phyloP scores from a whole-genome alignment of 495 filamentous ascomycete species.

The Hyphodiscus hymeniophilus region DNA sequence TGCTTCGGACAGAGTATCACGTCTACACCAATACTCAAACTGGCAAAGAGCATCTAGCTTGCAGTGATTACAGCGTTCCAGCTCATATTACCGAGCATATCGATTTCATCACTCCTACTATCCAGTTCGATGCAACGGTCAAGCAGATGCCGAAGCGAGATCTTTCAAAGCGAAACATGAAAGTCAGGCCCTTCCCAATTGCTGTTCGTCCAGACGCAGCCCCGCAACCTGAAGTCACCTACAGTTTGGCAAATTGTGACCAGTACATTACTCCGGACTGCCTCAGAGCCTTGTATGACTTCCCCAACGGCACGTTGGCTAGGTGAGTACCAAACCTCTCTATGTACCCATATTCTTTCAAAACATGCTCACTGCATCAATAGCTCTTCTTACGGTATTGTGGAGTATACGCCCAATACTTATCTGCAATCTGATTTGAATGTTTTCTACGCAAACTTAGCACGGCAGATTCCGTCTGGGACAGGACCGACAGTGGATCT shows the following conservation, averaged over 20 bases:
- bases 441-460: conserved; percentile 16
- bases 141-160: conserved; percentile 11
- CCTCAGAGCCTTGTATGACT: conserved; percentile 17
- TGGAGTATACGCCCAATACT: conserved; percentile 19
- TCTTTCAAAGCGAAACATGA: neutral
- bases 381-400: conserved; percentile 16
- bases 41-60: conserved; percentile 28
- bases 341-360: no score
- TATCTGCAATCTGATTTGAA: conserved; percentile 16
- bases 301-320: conserved; percentile 13
- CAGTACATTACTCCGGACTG: conserved; percentile 17
- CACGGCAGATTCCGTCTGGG: conserved; percentile 15
- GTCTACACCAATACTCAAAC: conserved; percentile 40
- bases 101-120: conserved; percentile 42
- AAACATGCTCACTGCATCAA: no score
- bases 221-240: conserved; percentile 13
- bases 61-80: conserved; percentile 43
- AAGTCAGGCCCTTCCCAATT: conserved; percentile 6
- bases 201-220: conserved; percentile 2
- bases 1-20: conserved; percentile 52
- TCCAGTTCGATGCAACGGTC: conserved; percentile 17
- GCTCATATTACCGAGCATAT: conserved; percentile 39
- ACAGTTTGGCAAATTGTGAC: conserved; percentile 17
- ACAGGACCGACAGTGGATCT: conserved; percentile 11
- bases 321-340: no score